Base-by-base conservation (phyloP, 805 yeast species). In the Yamadazyma endophytica region DNA sequence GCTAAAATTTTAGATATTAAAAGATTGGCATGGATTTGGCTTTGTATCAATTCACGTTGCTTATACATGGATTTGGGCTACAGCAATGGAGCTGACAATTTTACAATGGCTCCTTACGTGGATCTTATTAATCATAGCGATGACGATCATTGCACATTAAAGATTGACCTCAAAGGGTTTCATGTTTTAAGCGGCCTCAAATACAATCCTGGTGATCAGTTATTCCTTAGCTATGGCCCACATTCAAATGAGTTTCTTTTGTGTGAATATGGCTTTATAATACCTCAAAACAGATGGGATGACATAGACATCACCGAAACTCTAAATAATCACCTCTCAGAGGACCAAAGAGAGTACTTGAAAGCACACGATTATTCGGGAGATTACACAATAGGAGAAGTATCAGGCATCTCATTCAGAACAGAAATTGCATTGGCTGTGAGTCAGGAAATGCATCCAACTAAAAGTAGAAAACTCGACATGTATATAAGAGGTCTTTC, bases 21-120 rank as follows among this genome's bases (percentile, higher is more conserved):
- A 4, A 44, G 48, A 3, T 80, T 71, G 43, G 46, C 79, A 8
- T 77, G 86, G 75, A 75, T 83, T 0, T 90, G 96, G 95, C 68
- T 84, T 46, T 79, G 90, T 47, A 84, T 89, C 35, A 90, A 92
- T 52, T 82, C 97, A 2, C 79, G 98, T 58, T 90, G 97, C 53
- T 63, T 90, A 5, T 89, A 87, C 52, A 79, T 81, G 79, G 69
- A 73, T 3, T 56, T 85, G 2, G 79, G 83, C 1, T 66, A 71
- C 28, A 68, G 71, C 21, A 68, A 70, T 35, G 49, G 51, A 2
- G 72, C 61, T 16, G 86, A 82, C 43, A 82, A 84, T 52, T 79
- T 90, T 61, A 86, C 97, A 2, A 61, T 90, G 75, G 97, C 90
- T 0, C 98, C 98, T 0, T 80, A 66, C 40, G 88, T 89, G 15